Base-by-base conservation (phyloP, 2,329 filamentous ascomycete genomes). In the Ceratocystis cubensis region DNA sequence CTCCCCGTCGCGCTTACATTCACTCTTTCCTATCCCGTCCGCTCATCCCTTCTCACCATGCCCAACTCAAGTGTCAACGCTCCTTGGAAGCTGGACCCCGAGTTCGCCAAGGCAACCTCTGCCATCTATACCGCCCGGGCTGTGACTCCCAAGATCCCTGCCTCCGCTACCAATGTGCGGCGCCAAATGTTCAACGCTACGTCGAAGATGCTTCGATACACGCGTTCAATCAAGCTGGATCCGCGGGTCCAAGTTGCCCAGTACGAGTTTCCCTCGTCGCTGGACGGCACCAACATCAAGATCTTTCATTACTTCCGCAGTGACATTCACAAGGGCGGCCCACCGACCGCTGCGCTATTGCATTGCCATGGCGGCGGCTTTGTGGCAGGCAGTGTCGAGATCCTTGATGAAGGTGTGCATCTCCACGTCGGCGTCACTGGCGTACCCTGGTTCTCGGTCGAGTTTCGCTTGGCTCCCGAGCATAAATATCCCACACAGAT, bases 391-490 rank as follows among this genome's bases (percentile, higher is more conserved):
- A 70, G 68, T 17, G 71, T 75, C 30, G 71, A 73, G 2, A 64
- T 74, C 17, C 72, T 71, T 44, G 78, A 80, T 69, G 68, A 76
- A 50, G 73, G 72, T 1, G 73, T 73, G 15, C 75, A 76, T 0
- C 70, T 71, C 0, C 74, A 72, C 1, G 61, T 70, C 75, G 1
- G 73, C 75, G 63, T 76, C 79, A 66, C 73, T 3, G 73, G 74
- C 1, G 70, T 78, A 13, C 74, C 74, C 7, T 71, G 76, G 48
- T 72, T 76, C 56, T 71, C 72, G 1, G 72, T 78, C 37, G 76
- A 78, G 20, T 80, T 78, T 71, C 73, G 78, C 3, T 72, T 78
- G 2, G 75, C 78, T 3, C 78, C 78, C 0, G 78, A 80, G 70
- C 67, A 76, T 45, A 73, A 72, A 2, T 74, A 74, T 17, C 76